These are phyloP conservation scores for Jamesozyma hellenica DNA, from an alignment of 805 yeast species.

Conservation along the genomic window DNA sequence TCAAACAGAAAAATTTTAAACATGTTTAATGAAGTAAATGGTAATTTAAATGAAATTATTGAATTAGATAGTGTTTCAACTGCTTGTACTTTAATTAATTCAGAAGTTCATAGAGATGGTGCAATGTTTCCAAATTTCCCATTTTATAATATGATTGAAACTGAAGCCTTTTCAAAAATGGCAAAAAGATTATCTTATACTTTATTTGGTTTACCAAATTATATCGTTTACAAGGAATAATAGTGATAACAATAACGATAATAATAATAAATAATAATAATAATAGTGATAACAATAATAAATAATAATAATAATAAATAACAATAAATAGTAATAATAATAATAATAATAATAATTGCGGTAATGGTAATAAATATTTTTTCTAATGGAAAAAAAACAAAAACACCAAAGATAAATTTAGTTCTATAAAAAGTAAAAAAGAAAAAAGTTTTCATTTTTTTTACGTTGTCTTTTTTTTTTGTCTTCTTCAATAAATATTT, in stretches of 20 bases:
- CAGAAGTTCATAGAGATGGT: conserved; percentile 94
- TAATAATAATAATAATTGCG: no score
- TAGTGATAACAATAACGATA: no score
- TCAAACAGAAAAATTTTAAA: conserved; percentile 91
- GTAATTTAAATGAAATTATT: conserved; percentile 55
- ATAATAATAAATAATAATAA: no score
- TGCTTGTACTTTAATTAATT: conserved; percentile 82
- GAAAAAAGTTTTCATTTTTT: no score
- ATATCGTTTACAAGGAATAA: conserved; percentile 52
- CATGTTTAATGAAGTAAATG: conserved; percentile 51
- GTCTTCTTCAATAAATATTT: neutral
- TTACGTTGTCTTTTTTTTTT: no score
- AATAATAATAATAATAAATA: no score
- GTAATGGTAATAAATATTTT: no score
- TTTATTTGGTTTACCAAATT: conserved; percentile 83
- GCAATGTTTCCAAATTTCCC: conserved; percentile 98
- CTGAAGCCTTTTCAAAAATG: conserved; percentile 93
- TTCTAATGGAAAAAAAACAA: no score
- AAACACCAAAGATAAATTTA: no score
- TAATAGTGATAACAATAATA: no score
- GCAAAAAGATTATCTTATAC: conserved; percentile 83
- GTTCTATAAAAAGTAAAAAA: no score
- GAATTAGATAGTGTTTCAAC: conserved; percentile 92
- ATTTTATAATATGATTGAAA: conserved; percentile 85
- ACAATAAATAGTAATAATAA: no score